phyloP scores from a whole-genome alignment of 2,329 filamentous ascomycete species.

The Zymoseptoria passerinii region DNA sequence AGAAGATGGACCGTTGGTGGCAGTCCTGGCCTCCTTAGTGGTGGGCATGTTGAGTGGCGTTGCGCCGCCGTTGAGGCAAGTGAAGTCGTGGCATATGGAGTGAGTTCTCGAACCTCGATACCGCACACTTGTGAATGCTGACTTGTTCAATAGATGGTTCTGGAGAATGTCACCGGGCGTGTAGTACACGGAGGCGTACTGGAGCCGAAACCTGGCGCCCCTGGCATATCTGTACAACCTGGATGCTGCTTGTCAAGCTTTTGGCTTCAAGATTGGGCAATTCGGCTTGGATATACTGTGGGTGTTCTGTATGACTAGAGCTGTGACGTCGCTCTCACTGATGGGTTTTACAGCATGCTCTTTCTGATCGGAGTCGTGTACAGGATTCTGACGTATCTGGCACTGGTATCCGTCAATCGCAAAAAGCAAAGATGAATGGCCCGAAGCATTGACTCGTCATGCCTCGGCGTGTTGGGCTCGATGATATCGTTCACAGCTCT shows the following conservation, averaged over 20 bases:
- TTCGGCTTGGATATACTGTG: conserved; percentile 36
- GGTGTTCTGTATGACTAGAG: not conserved
- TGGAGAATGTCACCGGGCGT: conserved; percentile 48
- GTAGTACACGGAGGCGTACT: conserved; percentile 51
- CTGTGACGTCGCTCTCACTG: not conserved
- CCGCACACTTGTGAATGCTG: not conserved
- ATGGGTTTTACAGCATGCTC: conserved; percentile 15
- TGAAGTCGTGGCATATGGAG: conserved; percentile 45
- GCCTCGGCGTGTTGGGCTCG: not conserved
- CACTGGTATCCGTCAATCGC: conserved; percentile 18
- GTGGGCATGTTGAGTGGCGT: conserved; percentile 48
- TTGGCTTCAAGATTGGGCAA: conserved; percentile 42
- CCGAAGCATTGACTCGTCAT: not conserved
- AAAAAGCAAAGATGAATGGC: conserved; percentile 21
- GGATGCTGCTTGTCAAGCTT: conserved; percentile 35
- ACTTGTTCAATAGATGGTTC: conserved; percentile 31
- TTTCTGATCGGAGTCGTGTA: conserved; percentile 23
- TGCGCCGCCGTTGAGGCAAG: conserved; percentile 43
- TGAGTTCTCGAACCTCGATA: conserved; percentile 16
- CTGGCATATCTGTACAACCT: conserved; percentile 46
- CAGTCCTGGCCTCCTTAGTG: conserved; percentile 48
- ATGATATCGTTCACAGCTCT: not conserved
- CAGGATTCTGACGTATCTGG: conserved; percentile 22
- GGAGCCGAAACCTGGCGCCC: conserved; percentile 44
- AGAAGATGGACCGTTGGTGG: conserved; percentile 50